Evolutionary conservation across 345 rosid genomes (phyloP).

Genomic region (Arabidopsis arenosa): DNA sequence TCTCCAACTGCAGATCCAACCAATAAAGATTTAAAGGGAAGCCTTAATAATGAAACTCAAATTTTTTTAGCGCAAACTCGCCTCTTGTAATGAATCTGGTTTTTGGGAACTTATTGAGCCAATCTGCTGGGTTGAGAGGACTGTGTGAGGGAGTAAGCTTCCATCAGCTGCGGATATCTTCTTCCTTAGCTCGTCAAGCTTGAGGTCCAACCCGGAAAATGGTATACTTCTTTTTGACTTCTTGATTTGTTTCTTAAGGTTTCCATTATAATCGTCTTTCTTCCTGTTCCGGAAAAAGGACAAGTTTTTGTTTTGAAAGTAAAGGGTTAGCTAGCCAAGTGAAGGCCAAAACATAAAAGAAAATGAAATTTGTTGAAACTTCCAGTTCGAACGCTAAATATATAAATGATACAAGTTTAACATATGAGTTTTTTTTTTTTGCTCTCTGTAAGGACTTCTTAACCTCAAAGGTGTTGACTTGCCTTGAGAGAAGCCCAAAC

Average conservation of each 20-base stretch:
- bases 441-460: no score
- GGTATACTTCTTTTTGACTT: conserved; percentile 55
- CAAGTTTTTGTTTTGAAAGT: conserved; percentile 11
- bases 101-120: conserved; percentile 57
- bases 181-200: conserved; percentile 81
- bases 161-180: conserved; percentile 69
- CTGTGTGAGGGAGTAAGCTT: conserved; percentile 84
- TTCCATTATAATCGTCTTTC: conserved; percentile 69
- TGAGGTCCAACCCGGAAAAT: conserved; percentile 61
- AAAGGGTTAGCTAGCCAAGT: no score
- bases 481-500: no score
- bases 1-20: conserved; percentile 73
- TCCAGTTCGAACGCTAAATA: no score
- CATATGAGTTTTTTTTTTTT: no score
- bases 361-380: no score
- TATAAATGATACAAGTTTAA: no score
- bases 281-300: conserved; percentile 53
- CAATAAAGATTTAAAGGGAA: conserved; percentile 13
- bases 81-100: conserved; percentile 74
- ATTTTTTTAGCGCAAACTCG: conserved; percentile 28
- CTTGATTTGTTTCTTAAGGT: conserved; percentile 54
- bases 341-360: no score
- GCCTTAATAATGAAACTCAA: not conserved
- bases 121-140: conserved; percentile 81
- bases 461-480: no score